Evolutionary conservation across 768 basidiomycete species (phyloP).

Genomic region (Leccinellum albellum): DNA sequence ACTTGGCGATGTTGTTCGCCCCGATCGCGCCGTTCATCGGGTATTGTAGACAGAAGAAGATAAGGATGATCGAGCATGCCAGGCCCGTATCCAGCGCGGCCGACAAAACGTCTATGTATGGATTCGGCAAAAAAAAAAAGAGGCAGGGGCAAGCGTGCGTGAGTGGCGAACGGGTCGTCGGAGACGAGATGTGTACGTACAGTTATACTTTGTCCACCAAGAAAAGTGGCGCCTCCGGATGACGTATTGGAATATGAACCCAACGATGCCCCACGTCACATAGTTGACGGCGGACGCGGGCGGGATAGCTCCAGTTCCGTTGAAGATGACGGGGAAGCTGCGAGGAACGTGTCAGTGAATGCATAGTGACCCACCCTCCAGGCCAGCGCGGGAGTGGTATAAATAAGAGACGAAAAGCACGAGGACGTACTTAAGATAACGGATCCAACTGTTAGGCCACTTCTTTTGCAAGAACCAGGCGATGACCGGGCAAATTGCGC

Average conservation of each 20-base stretch:
- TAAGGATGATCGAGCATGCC: conserved; percentile 51
- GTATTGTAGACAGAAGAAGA: conserved; percentile 64
- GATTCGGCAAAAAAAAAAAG: neutral
- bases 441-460: conserved; percentile 63
- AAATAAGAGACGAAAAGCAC: neutral
- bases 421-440: conserved; percentile 58
- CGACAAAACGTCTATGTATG: conserved; percentile 53
- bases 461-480: conserved; percentile 51
- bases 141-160: neutral
- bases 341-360: neutral
- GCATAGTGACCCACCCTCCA: neutral
- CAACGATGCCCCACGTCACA: conserved; percentile 63
- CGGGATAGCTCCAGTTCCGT: conserved; percentile 57
- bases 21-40: conserved; percentile 61
- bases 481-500: conserved; percentile 56
- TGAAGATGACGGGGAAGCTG: conserved; percentile 51
- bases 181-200: conserved; percentile 15
- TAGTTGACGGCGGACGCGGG: conserved; percentile 65
- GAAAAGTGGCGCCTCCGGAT: conserved; percentile 61
- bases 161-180: conserved; percentile 7
- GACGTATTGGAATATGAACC: conserved; percentile 63
- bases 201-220: conserved; percentile 62
- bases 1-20: conserved; percentile 45
- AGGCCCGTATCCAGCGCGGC: conserved; percentile 71
- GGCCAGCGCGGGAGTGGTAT: neutral